Evolutionary conservation across 2,329 filamentous ascomycete species (phyloP).

Genomic region (Colletotrichum costaricense): DNA sequence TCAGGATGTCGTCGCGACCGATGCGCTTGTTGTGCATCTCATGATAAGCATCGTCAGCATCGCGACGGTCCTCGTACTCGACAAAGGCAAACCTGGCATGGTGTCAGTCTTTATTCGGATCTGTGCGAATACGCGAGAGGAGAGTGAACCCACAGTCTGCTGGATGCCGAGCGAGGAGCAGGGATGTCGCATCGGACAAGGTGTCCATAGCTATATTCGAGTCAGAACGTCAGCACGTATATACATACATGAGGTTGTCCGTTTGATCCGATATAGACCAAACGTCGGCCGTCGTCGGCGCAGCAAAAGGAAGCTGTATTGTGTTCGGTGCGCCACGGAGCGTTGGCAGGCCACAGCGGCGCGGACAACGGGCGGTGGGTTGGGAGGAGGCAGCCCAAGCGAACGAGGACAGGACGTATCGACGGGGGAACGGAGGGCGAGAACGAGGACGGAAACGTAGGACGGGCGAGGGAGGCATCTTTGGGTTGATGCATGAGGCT

Average conservation of each 20-base stretch:
- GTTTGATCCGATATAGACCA: slow-evolving; percentile 14
- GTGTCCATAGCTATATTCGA: slow-evolving; percentile 82
- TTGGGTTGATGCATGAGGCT: slow-evolving; percentile 37
- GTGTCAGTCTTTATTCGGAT: background rate
- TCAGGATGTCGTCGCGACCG: slow-evolving; percentile 92
- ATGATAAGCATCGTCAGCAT: slow-evolving; percentile 98
- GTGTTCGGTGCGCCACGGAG: slow-evolving; percentile 22
- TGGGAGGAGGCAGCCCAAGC: slow-evolving; percentile 27
- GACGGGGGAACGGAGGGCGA: slow-evolving; percentile 56
- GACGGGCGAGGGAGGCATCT: slow-evolving; percentile 45
- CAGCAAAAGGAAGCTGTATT: background rate
- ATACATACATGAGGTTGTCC: slow-evolving; percentile 9
- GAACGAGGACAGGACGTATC: slow-evolving; percentile 39
- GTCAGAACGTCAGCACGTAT: slow-evolving; percentile 57
- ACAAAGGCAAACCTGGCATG: slow-evolving; percentile 88
- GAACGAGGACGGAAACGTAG: background rate
- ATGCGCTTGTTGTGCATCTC: slow-evolving; percentile 99
- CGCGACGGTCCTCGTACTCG: slow-evolving; percentile 97
- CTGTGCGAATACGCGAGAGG: background rate
- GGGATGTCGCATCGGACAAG: slow-evolving; percentile 99
- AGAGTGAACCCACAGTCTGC: slow-evolving; percentile 83
- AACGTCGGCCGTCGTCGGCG: slow-evolving; percentile 21
- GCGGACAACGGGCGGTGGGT: slow-evolving; percentile 18
- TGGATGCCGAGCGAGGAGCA: slow-evolving; percentile 91
- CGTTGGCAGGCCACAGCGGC: slow-evolving; percentile 23